These are phyloP conservation scores for Diplogelasinospora grovesii DNA, from an alignment of 495 filamentous ascomycete species.

Conservation along the genomic window DNA sequence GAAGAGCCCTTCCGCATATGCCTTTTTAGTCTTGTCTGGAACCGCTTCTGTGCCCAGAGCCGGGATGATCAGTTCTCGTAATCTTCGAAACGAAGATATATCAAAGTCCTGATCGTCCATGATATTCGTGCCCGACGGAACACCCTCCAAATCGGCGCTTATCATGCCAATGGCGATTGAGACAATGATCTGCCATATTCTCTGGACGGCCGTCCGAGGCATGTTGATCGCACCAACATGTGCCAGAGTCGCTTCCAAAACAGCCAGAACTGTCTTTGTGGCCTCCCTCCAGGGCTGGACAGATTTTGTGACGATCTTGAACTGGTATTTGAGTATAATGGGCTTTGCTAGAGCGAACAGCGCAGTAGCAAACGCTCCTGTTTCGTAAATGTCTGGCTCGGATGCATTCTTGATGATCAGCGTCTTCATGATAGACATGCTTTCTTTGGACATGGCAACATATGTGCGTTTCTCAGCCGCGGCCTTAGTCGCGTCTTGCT, in stretches of 20 bases:
- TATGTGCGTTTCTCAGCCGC: slow-evolving; percentile 56
- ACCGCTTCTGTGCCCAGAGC: slow-evolving; percentile 59
- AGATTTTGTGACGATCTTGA: slow-evolving; percentile 48
- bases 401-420: slow-evolving; percentile 57
- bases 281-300: slow-evolving; percentile 72
- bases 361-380: slow-evolving; percentile 51
- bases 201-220: slow-evolving; percentile 33
- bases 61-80: slow-evolving; percentile 68
- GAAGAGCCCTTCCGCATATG: slow-evolving; percentile 74
- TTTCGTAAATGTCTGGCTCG: slow-evolving; percentile 58
- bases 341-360: slow-evolving; percentile 60
- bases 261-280: slow-evolving; percentile 57
- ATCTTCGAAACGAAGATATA: slow-evolving; percentile 59
- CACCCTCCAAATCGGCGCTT: slow-evolving; percentile 45
- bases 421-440: slow-evolving; percentile 61
- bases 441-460: slow-evolving; percentile 74
- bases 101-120: slow-evolving; percentile 69
- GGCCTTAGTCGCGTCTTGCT: slow-evolving; percentile 24
- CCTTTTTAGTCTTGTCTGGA: slow-evolving; percentile 57
- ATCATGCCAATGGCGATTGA: slow-evolving; percentile 54
- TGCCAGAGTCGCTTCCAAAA: slow-evolving; percentile 61
- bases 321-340: slow-evolving; percentile 69
- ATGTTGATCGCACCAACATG: slow-evolving; percentile 52
- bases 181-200: slow-evolving; percentile 56
- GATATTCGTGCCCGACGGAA: slow-evolving; percentile 36